Conservation (phyloP, 2,329 filamentous ascomycete genomes). For the Epichloe festucae region DNA sequence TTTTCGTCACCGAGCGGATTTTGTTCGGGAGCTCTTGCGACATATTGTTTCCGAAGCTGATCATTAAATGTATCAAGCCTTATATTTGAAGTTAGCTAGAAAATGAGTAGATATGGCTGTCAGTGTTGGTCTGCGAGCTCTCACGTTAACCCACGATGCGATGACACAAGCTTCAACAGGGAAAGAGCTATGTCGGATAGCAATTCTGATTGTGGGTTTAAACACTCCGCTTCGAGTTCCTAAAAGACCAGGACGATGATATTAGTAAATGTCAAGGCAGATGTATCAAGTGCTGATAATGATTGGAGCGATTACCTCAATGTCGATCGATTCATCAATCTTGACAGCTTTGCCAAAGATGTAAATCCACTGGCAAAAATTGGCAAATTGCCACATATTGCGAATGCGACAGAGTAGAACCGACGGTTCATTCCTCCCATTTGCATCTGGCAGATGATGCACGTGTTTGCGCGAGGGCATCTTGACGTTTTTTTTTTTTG, state of each 20-base stretch:
- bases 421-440: background rate
- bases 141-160: conserved; percentile 83
- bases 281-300: background rate
- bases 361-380: conserved; percentile 78
- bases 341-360: conserved; percentile 83
- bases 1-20: conserved; percentile 83
- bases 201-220: conserved; percentile 63
- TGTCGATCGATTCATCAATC: conserved; percentile 76
- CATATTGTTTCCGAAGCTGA: conserved; percentile 79
- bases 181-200: conserved; percentile 73
- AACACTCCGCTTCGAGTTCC: conserved; percentile 81
- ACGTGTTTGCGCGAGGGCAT: conserved; percentile 8
- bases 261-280: background rate
- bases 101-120: conserved; percentile 3
- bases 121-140: conserved; percentile 20
- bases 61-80: conserved; percentile 86
- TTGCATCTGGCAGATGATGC: background rate
- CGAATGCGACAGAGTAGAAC: conserved; percentile 53
- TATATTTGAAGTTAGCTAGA: conserved; percentile 9
- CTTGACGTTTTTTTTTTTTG: background rate
- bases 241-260: conserved; percentile 23
- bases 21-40: conserved; percentile 60
- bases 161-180: conserved; percentile 85
- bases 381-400: conserved; percentile 93
- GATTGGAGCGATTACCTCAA: conserved; percentile 52